These are phyloP conservation scores for Nemania serpens DNA, from an alignment of 2,329 filamentous ascomycete species.

Conservation along the genomic window DNA sequence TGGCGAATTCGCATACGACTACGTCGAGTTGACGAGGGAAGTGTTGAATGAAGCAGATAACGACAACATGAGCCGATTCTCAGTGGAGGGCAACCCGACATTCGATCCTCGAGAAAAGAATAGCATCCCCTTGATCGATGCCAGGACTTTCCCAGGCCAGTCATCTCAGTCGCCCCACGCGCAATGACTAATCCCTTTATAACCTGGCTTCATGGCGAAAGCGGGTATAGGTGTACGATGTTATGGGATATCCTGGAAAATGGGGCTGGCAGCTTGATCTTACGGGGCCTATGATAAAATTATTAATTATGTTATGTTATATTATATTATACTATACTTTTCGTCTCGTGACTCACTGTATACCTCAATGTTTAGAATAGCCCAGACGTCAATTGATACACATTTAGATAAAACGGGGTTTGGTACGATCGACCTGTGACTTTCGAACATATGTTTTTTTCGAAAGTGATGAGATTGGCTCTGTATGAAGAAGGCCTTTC, in stretches of 20 bases:
- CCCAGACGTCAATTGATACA: background rate
- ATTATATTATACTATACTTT: conserved; percentile 3
- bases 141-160: conserved; percentile 46
- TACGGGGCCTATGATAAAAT: background rate
- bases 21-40: conserved; percentile 72
- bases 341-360: background rate
- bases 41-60: conserved; percentile 54
- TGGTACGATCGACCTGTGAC: background rate
- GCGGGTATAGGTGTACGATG: conserved; percentile 17
- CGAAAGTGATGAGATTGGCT: no score
- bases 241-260: background rate
- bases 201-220: background rate
- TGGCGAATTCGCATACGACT: conserved; percentile 95
- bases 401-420: background rate
- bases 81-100: conserved; percentile 44
- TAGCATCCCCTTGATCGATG: conserved; percentile 54
- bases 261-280: background rate
- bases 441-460: no score
- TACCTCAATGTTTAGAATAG: background rate
- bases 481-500: no score
- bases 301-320: background rate
- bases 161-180: conserved; percentile 41
- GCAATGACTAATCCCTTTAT: conserved; percentile 22
- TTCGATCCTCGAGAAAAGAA: conserved; percentile 55
- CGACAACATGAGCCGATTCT: conserved; percentile 51